These are phyloP conservation scores for Penicillium sp. DNA, from an alignment of 2,329 filamentous ascomycete species.

Conservation along the genomic window DNA sequence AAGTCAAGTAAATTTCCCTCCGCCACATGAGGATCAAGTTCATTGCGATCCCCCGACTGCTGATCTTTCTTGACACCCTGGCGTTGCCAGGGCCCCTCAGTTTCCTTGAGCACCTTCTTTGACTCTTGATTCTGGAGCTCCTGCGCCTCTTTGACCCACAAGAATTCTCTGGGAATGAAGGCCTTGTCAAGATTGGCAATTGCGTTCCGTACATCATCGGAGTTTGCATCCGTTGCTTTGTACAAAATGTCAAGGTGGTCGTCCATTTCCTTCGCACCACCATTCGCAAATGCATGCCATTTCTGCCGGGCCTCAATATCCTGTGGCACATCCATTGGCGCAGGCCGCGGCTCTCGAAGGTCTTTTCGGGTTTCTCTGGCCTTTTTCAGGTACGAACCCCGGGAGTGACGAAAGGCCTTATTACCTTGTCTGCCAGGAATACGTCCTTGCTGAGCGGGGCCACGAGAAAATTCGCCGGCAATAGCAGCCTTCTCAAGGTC, in stretches of 20 bases:
- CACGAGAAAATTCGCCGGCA: not conserved
- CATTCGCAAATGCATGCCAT: slow-evolving; percentile 1
- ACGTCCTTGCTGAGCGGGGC: not conserved
- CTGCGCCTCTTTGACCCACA: not conserved
- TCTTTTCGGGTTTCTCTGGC: not conserved
- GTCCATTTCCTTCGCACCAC: slow-evolving; percentile 1
- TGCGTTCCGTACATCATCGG: not conserved
- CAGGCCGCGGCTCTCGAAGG: not conserved
- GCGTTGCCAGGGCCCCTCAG: not conserved
- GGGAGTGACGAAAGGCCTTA: not conserved
- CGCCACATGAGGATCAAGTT: not conserved
- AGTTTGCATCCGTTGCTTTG: not conserved
- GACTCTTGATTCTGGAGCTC: not conserved
- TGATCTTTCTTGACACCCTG: not conserved
- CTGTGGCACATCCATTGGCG: not conserved
- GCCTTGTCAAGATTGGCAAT: not conserved
- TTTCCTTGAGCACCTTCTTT: not conserved
- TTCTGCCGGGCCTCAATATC: not conserved
- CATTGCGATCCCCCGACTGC: not conserved
- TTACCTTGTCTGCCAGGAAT: not conserved
- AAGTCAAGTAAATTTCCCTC: not conserved
- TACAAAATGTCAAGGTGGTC: not conserved
- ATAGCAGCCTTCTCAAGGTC: not conserved
- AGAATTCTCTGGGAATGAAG: not conserved
- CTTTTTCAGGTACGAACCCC: not conserved